phyloP scores from a whole-genome alignment of 2,329 filamentous ascomycete species.

The Stachybotrys chartarum region DNA sequence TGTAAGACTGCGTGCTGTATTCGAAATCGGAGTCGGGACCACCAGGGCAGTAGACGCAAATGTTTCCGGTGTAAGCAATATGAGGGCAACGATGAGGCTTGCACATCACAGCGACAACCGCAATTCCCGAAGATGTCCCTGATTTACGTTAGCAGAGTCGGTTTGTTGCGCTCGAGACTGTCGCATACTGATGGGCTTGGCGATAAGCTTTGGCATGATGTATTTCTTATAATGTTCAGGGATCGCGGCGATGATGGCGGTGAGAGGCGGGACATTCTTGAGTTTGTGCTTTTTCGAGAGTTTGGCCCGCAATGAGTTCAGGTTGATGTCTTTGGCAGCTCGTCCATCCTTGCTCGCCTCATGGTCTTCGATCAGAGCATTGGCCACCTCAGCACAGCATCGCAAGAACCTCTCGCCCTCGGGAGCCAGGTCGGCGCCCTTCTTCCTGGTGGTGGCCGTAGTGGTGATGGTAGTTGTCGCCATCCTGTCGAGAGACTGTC shows the following conservation, averaged over 20 bases:
- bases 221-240: slow-evolving; percentile 99
- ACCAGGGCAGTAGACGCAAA: slow-evolving; percentile 97
- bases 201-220: slow-evolving; percentile 90
- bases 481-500: slow-evolving; percentile 26
- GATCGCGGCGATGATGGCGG: slow-evolving; percentile 94
- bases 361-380: slow-evolving; percentile 88
- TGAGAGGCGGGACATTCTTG: slow-evolving; percentile 80
- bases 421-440: slow-evolving; percentile 70
- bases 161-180: not conserved
- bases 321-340: slow-evolving; percentile 79
- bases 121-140: slow-evolving; percentile 93
- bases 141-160: slow-evolving; percentile 7
- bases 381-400: slow-evolving; percentile 93
- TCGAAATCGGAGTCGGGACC: slow-evolving; percentile 98
- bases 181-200: slow-evolving; percentile 77
- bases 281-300: slow-evolving; percentile 90
- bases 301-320: slow-evolving; percentile 81
- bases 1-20: slow-evolving; percentile 98
- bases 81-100: slow-evolving; percentile 97
- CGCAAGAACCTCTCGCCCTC: slow-evolving; percentile 93
- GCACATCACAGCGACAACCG: slow-evolving; percentile 98
- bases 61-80: slow-evolving; percentile 97
- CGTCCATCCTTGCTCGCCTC: slow-evolving; percentile 71
- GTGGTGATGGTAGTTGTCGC: slow-evolving; percentile 52
- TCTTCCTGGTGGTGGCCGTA: slow-evolving; percentile 59